Conservation (phyloP, 225 moss, liverwort and hornwort species). For the Sphagnum contortum region DNA sequence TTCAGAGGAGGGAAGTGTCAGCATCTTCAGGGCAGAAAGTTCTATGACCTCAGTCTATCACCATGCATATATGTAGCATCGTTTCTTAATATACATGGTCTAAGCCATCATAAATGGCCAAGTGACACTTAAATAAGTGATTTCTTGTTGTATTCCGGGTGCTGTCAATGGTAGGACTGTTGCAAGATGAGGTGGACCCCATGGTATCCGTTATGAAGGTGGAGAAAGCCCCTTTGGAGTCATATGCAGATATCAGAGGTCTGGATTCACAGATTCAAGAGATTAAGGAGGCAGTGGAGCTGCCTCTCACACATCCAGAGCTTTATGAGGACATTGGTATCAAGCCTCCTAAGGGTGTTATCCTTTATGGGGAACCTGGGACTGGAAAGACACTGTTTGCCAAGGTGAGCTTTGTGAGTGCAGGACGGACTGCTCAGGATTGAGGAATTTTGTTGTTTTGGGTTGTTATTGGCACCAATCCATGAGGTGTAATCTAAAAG, state of each 20-base stretch:
- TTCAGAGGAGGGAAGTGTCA: too few species aligned
- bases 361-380: conserved; percentile 93
- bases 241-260: conserved; percentile 96
- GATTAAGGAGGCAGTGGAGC: conserved; percentile 96
- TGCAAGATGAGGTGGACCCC: conserved; percentile 97
- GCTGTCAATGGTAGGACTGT: conserved; percentile 79
- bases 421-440: background rate
- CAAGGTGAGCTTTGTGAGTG: conserved; percentile 32
- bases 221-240: conserved; percentile 94
- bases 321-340: conserved; percentile 98
- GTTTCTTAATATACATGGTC: background rate
- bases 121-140: background rate
- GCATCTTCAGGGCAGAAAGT: too few species aligned
- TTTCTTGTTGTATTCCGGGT: conserved; percentile 39
- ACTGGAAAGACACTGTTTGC: conserved; percentile 97
- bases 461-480: background rate
- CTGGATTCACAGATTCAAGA: conserved; percentile 98
- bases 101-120: background rate
- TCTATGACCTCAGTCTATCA: background rate
- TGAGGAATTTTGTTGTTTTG: background rate
- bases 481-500: background rate
- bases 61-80: background rate
- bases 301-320: conserved; percentile 90
- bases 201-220: conserved; percentile 99
- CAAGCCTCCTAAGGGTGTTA: conserved; percentile 94